Conservation (phyloP, 345 rosid species). For the Geranium brycei region DNA sequence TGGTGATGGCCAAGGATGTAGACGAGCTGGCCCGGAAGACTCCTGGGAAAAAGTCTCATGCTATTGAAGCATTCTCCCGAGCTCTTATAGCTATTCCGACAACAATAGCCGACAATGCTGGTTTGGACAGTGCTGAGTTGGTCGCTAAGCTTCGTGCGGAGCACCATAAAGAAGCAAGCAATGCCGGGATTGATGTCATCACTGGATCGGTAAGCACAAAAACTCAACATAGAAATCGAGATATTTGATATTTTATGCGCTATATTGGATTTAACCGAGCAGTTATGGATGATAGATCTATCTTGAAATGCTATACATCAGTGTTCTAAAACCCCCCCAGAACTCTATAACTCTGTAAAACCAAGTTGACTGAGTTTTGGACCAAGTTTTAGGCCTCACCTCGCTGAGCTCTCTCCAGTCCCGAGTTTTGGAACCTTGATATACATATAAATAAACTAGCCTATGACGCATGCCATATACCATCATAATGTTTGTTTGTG, state of each 20-base stretch:
- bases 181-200: constrained; percentile 79
- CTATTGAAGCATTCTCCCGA: constrained; percentile 83
- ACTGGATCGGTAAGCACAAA: constrained; percentile 68
- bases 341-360: too few species aligned
- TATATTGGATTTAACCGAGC: background rate
- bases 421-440: too few species aligned
- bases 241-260: background rate
- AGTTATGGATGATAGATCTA: background rate
- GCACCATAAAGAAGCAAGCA: constrained; percentile 70
- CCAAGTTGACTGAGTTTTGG: too few species aligned
- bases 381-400: too few species aligned
- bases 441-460: too few species aligned
- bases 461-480: too few species aligned
- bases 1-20: constrained; percentile 96
- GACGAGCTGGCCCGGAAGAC: constrained; percentile 89
- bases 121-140: constrained; percentile 94
- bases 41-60: constrained; percentile 93
- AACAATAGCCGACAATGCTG: constrained; percentile 90
- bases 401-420: too few species aligned
- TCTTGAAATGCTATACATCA: background rate
- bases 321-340: too few species aligned
- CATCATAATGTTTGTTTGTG: too few species aligned
- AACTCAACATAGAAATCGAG: background rate
- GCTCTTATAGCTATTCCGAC: constrained; percentile 83
- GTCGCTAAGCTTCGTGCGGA: constrained; percentile 95